Conservation (phyloP, 1,139 yeast species). For the Nakaseomyces kungkrabaensis region DNA sequence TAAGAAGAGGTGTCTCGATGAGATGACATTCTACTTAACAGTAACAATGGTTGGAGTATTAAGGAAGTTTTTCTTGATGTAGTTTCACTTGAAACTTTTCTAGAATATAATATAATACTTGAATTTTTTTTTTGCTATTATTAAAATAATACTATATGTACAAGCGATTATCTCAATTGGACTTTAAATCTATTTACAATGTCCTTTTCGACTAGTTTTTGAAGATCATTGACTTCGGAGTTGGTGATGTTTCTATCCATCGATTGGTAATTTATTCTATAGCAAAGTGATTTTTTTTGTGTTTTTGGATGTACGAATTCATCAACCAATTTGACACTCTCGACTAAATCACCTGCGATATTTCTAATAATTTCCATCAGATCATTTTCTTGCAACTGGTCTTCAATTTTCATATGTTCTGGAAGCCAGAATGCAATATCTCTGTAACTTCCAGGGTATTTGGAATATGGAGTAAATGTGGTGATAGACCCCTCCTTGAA, state of each 20-base stretch:
- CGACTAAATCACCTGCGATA: conserved; percentile 81
- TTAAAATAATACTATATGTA: not conserved
- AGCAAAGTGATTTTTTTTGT: conserved; percentile 67
- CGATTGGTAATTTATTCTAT: conserved; percentile 83
- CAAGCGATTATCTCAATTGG: conserved; percentile 42
- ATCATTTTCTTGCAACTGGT: conserved; percentile 68
- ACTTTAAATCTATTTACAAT: conserved; percentile 46
- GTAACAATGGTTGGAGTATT: no score
- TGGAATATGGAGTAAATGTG: conserved; percentile 80
- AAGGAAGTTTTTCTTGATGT: no score
- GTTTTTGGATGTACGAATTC: conserved; percentile 82
- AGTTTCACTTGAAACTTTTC: no score
- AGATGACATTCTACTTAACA: no score
- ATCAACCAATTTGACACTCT: conserved; percentile 71
- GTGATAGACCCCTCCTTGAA: conserved; percentile 56
- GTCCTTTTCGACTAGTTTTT: conserved; percentile 49
- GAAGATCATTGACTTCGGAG: conserved; percentile 65
- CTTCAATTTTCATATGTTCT: conserved; percentile 22
- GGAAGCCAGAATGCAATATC: conserved; percentile 92
- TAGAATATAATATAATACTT: not conserved
- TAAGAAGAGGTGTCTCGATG: not conserved
- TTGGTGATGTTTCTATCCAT: conserved; percentile 90
- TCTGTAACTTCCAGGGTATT: conserved; percentile 76
- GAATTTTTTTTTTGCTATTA: no score
- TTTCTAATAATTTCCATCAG: conserved; percentile 86